phyloP scores from a whole-genome alignment of 129 eudicot genomes.

The Chrysanthemum lavandulifolium region DNA sequence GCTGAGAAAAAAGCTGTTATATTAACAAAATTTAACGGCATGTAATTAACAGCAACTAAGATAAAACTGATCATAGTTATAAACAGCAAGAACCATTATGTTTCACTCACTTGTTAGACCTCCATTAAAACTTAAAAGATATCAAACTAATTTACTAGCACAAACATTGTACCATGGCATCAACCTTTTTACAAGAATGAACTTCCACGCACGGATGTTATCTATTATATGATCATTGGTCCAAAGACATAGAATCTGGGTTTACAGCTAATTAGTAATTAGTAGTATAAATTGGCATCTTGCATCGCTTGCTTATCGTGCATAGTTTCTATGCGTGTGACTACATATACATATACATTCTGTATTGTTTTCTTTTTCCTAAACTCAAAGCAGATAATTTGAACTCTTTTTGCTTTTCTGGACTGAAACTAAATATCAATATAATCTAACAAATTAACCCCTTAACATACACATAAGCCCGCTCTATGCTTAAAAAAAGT shows the following conservation, averaged over 20 bases:
- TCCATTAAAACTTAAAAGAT: not conserved
- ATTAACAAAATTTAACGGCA: not conserved
- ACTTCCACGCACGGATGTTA: not conserved
- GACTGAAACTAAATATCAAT: conserved; percentile 2
- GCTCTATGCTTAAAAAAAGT: not conserved
- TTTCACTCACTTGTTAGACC: not conserved
- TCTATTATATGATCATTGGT: not conserved
- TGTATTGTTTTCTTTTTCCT: not conserved
- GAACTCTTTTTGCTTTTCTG: conserved; percentile 13
- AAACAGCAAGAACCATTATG: conserved; percentile 8
- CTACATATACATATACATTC: not conserved
- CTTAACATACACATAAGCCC: not conserved
- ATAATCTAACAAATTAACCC: conserved; percentile 1
- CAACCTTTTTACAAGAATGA: not conserved
- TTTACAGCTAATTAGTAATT: not conserved
- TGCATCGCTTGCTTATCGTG: not conserved
- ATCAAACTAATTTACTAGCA: not conserved
- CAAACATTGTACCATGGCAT: not conserved
- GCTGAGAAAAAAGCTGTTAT: not conserved
- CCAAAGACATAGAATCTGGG: not conserved
- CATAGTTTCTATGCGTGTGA: not conserved
- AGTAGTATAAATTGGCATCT: not conserved
- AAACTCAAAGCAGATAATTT: not conserved
- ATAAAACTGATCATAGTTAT: not conserved
- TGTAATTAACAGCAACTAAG: conserved; percentile 4